Evolutionary conservation across 1,284 basidiomycete species (phyloP).

Genomic region (Fomitopsis betulina): DNA sequence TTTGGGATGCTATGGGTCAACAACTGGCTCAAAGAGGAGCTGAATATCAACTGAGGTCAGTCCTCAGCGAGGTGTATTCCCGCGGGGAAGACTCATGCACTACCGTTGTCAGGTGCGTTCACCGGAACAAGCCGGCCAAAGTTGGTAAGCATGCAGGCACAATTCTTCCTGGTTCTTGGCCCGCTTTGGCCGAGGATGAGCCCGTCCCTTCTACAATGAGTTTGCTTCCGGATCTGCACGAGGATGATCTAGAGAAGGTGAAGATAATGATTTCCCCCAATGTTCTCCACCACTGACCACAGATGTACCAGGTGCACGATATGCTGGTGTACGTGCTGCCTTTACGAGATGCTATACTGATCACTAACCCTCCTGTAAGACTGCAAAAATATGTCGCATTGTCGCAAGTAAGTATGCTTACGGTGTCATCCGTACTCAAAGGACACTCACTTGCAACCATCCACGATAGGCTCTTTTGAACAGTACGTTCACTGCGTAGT

Average conservation of each 20-base stretch:
- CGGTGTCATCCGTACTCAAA: too few relatives aligned
- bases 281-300: background rate
- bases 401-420: constrained; percentile 42
- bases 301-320: constrained; percentile 3
- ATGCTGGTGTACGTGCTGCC: constrained; percentile 49
- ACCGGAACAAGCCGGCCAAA: constrained; percentile 33
- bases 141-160: constrained; percentile 38
- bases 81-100: background rate
- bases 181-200: constrained; percentile 10
- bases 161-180: constrained; percentile 29
- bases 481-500: constrained; percentile 28
- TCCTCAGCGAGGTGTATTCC: background rate
- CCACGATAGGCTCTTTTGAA: constrained; percentile 45
- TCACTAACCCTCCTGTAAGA: constrained; percentile 27
- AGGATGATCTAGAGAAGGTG: constrained; percentile 43
- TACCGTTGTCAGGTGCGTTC: constrained; percentile 10
- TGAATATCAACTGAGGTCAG: constrained; percentile 38
- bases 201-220: background rate
- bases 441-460: background rate
- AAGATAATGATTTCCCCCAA: background rate
- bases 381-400: constrained; percentile 62
- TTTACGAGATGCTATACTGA: background rate
- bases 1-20: constrained; percentile 53
- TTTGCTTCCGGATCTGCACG: constrained; percentile 23
- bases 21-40: constrained; percentile 49